These are phyloP conservation scores for Thalassiosira livingstoniorum DNA, from an alignment of 352 stramenopile species.

Conservation along the genomic window DNA sequence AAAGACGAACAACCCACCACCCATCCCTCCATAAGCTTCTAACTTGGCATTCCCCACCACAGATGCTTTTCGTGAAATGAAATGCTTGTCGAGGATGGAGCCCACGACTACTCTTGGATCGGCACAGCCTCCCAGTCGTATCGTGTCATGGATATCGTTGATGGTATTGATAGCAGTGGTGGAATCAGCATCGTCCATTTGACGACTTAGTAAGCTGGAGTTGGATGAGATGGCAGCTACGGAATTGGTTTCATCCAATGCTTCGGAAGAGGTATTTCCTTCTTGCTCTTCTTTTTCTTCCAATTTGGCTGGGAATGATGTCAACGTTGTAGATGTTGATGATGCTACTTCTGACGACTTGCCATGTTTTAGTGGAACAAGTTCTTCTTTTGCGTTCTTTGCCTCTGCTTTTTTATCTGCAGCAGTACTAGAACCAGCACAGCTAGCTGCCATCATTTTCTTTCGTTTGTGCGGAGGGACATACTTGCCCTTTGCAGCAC, in stretches of 20 bases:
- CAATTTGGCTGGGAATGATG: no score
- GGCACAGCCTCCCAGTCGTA: slow-evolving; percentile 77
- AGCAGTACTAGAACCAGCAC: no score
- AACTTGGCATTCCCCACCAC: slow-evolving; percentile 56
- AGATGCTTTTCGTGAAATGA: slow-evolving; percentile 68
- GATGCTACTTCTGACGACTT: no score
- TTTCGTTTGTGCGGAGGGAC: slow-evolving; percentile 48
- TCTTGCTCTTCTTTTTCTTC: neutral
- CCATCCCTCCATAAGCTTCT: slow-evolving; percentile 62
- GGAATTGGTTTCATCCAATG: slow-evolving; percentile 26
- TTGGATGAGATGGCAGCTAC: slow-evolving; percentile 28
- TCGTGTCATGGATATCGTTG: no score
- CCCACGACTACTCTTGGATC: slow-evolving; percentile 68
- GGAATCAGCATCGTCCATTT: slow-evolving; percentile 33
- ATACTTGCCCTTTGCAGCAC: no score
- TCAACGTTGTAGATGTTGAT: no score
- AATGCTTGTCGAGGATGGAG: slow-evolving; percentile 72
- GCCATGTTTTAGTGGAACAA: no score
- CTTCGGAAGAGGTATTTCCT: neutral
- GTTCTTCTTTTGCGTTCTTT: no score
- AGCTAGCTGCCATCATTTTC: no score
- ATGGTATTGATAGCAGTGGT: slow-evolving; percentile 32
- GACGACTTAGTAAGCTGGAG: slow-evolving; percentile 41
- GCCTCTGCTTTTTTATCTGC: no score
- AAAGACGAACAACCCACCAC: slow-evolving; percentile 39